phyloP scores from a whole-genome alignment of 768 basidiomycete genomes.

The Trametes cinnabarina region DNA sequence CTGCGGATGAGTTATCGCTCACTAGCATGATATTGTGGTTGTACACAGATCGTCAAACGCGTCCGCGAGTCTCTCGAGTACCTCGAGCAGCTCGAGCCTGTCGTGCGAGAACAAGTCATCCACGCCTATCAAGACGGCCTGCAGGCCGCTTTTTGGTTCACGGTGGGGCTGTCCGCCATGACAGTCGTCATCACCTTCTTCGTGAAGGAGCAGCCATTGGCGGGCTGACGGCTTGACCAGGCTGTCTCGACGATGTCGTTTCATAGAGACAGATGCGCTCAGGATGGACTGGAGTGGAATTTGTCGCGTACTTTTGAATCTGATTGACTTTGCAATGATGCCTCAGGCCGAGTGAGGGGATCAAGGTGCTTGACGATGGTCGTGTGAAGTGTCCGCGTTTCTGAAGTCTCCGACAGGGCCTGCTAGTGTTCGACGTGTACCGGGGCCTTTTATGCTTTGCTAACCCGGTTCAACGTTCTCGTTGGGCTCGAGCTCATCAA shows the following conservation, averaged over 20 bases:
- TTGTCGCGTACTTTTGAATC: not conserved
- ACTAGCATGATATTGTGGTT: not conserved
- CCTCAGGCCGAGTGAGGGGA: no score
- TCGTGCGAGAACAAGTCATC: slow-evolving; percentile 28
- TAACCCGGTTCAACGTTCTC: no score
- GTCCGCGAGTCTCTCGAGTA: slow-evolving; percentile 36
- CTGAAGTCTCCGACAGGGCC: no score
- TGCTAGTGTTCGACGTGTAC: no score
- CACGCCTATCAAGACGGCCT: slow-evolving; percentile 41
- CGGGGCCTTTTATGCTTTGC: no score
- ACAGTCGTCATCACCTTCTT: slow-evolving; percentile 47
- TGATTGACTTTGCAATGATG: no score
- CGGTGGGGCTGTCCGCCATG: slow-evolving; percentile 39
- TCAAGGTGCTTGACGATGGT: no score
- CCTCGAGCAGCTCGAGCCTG: slow-evolving; percentile 31
- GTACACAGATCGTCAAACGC: slow-evolving; percentile 29
- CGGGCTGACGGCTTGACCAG: slow-evolving; percentile 23
- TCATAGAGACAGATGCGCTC: not conserved
- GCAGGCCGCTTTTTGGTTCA: slow-evolving; percentile 48
- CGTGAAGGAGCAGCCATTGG: slow-evolving; percentile 49
- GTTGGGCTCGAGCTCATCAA: no score
- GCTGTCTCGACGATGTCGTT: not conserved
- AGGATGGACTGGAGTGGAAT: not conserved
- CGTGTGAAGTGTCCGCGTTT: no score
- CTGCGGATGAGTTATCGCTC: no score